Evolutionary conservation across 306 rosid genomes (phyloP), one percentile per base, ranked within the genome.

Genomic region (Cucumis hystrix): DNA sequence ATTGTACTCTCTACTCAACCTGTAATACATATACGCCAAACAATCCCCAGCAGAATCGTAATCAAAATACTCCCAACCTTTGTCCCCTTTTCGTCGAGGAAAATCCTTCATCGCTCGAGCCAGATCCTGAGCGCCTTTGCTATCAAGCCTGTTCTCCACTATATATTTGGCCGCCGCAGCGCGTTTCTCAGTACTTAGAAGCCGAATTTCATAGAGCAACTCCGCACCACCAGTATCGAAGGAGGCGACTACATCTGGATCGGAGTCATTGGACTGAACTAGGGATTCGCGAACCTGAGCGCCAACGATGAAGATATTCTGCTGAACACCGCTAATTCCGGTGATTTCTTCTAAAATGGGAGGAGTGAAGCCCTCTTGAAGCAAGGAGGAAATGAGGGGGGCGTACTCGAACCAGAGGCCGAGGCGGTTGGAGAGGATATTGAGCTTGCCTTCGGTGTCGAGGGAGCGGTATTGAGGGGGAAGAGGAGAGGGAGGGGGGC

Each of bases 351-450:
- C 98, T 4, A 92, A 82, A 30, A 80, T 64, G 7, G 98, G 84
- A 63, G 89, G 89, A 7, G 93, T 63, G 65, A 95, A 95, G 43
- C 96, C 98, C 6, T 95, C 92, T 9, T 84, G 91, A 58, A 84
- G 10, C 8, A 95, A 81, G 76, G 92, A 75, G 9, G 90, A 58
- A 66, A 95, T 95, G 15, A 95, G 82, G 0, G 97, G 93, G 11
- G 98, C 97, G 81, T 82, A 92, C 39, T 92, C 87, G 77, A 66
- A 78, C 98, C 98, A 95, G n/a, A 75, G 80, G 56, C 98, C 98
- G 55, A 95, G 85, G 21, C 97, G 97, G 73, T 89, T 85, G 37
- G 88, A 11, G 37, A 95, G 97, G 58, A 90, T 77, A 0, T 90
- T 89, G 64, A 95, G 80, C 47, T 84, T 89, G n/a, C 69, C 56